These are phyloP conservation scores for Zygosaccharomyces bailii DNA, from an alignment of 805 yeast species.

Conservation along the genomic window DNA sequence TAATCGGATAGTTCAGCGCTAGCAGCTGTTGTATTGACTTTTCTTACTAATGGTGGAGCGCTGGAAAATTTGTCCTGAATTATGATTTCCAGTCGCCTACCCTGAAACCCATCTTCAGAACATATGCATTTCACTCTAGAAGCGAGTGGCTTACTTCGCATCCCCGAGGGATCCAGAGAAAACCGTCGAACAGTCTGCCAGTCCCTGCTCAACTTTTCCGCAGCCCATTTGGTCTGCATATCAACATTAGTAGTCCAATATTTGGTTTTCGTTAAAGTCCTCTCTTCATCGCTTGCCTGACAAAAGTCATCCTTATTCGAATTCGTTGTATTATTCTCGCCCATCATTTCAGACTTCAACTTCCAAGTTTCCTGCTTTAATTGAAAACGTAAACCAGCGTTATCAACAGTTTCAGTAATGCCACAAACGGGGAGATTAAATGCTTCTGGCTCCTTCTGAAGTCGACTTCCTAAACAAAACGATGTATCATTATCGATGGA, in stretches of 20 bases:
- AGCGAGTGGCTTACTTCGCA: constrained; percentile 6
- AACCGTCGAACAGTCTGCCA: constrained; percentile 16
- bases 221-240: constrained; percentile 16
- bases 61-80: constrained; percentile 2
- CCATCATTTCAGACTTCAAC: constrained; percentile 8
- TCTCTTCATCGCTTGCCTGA: background rate
- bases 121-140: constrained; percentile 9
- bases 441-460: background rate
- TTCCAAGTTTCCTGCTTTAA: constrained; percentile 13
- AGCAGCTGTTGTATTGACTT: constrained; percentile 8
- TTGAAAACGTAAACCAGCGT: constrained; percentile 11
- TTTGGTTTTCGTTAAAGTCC: background rate
- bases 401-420: background rate
- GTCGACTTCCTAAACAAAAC: background rate
- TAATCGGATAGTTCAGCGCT: constrained; percentile 7
- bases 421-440: background rate
- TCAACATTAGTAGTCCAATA: constrained; percentile 16
- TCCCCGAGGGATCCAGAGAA: constrained; percentile 1
- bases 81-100: constrained; percentile 1
- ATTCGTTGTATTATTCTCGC: background rate
- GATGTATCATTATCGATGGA: background rate
- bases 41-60: constrained; percentile 6
- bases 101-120: constrained; percentile 5
- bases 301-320: background rate
- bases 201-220: constrained; percentile 18